Evolutionary conservation across 225 moss, liverwort and hornwort genomes (phyloP).

Genomic region (Rhytidiadelphus loreus): DNA sequence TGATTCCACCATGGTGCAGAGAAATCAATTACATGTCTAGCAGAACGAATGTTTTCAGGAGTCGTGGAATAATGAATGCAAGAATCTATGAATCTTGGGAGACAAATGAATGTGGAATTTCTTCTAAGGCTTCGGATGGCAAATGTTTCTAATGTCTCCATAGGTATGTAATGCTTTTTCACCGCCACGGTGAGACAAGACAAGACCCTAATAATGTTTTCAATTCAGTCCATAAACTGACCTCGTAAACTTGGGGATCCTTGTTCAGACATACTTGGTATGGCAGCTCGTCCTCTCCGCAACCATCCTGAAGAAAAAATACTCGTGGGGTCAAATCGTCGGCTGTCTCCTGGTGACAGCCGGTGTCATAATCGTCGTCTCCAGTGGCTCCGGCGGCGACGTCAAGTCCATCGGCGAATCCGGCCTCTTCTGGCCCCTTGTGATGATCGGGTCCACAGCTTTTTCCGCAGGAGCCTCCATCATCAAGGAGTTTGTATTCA

Average conservation of each 20-base stretch:
- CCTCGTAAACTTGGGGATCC: background rate
- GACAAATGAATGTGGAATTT: background rate
- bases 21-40: background rate
- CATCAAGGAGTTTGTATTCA: constrained; percentile 9
- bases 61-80: background rate
- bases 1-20: background rate
- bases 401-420: background rate
- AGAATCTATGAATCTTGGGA: background rate
- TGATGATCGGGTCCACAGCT: constrained; percentile 1
- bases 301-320: background rate
- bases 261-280: background rate
- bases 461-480: constrained; percentile 6
- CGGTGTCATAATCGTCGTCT: background rate
- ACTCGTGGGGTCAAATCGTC: background rate
- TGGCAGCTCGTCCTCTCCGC: constrained; percentile 6
- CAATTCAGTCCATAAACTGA: background rate
- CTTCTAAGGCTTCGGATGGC: background rate
- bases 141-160: background rate
- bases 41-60: background rate
- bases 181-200: background rate
- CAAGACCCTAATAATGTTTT: background rate
- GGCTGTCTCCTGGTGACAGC: background rate
- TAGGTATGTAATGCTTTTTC: background rate
- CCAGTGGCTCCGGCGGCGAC: background rate
- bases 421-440: constrained; percentile 2